Conservation (phyloP, 106 monocot species). For the Dioscorea zingiberensis region DNA sequence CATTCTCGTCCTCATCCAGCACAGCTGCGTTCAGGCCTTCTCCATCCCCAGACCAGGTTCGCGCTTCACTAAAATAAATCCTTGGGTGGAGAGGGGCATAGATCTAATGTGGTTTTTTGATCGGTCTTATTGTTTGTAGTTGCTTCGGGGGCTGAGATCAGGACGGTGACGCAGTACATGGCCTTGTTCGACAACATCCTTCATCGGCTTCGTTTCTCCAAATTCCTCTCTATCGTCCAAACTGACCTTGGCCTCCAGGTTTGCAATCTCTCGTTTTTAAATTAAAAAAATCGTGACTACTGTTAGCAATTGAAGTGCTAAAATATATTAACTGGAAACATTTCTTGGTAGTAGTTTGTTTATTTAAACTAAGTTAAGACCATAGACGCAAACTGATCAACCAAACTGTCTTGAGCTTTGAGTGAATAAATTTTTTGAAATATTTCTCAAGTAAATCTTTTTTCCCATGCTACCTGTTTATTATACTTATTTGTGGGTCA, state of each 20-base stretch:
- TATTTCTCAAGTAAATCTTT: too few species aligned
- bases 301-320: too few species aligned
- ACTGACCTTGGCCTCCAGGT: constrained; percentile 47
- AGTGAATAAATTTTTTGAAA: too few species aligned
- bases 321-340: too few species aligned
- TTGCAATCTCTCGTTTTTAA: neutral
- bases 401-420: too few species aligned
- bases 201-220: constrained; percentile 72
- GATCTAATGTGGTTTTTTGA: neutral
- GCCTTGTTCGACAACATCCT: constrained; percentile 72
- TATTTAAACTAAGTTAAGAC: too few species aligned
- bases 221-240: constrained; percentile 49
- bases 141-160: constrained; percentile 17
- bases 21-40: constrained; percentile 94
- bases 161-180: constrained; percentile 51
- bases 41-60: constrained; percentile 34
- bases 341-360: too few species aligned
- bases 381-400: too few species aligned
- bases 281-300: neutral
- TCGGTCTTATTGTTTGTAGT: constrained; percentile 7
- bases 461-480: too few species aligned
- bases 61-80: too few species aligned
- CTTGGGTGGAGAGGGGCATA: too few species aligned
- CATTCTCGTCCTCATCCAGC: constrained; percentile 87
- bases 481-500: too few species aligned